A percentile compares a stretch with the other conserved stretches of the same genome.
These are phyloP conservation scores for Verticillium albo-atrum DNA, from an alignment of 2,329 filamentous ascomycete genomes.

Conservation along the genomic window DNA sequence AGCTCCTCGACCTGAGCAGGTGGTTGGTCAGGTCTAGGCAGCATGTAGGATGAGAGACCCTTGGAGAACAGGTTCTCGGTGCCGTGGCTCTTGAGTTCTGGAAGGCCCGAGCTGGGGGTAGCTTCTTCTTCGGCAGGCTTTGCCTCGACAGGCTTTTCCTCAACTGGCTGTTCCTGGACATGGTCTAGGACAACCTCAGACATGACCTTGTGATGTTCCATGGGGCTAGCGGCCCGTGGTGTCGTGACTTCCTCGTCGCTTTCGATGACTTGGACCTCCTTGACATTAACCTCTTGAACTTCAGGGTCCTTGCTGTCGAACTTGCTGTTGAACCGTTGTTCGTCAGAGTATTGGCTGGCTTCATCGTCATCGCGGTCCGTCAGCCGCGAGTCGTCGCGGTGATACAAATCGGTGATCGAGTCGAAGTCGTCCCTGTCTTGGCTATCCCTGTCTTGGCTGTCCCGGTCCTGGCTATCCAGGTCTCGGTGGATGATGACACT, in stretches of 20 bases:
- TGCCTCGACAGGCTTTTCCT: conserved; percentile 5
- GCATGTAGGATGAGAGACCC: conserved; percentile 42
- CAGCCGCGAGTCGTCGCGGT: conserved; percentile 42
- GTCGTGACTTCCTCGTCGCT: conserved; percentile 44
- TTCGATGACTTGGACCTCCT: conserved; percentile 7
- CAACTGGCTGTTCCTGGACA: conserved; percentile 11
- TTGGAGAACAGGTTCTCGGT: conserved; percentile 35
- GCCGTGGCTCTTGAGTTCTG: conserved; percentile 28
- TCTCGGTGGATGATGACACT: conserved; percentile 66
- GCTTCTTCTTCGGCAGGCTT: conserved; percentile 7
- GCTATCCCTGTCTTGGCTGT: conserved; percentile 45
- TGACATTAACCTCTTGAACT: conserved; percentile 3
- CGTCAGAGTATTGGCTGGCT: conserved; percentile 54
- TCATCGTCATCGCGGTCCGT: conserved; percentile 45
- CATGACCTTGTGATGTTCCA: conserved; percentile 7
- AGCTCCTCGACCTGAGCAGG: conserved; percentile 22
- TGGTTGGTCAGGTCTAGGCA: conserved; percentile 34
- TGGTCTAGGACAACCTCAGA: not conserved
- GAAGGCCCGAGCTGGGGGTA: conserved; percentile 19
- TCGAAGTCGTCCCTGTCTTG: conserved; percentile 49
- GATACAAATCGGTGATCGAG: conserved; percentile 63
- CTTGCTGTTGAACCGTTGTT: not conserved
- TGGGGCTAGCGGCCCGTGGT: conserved; percentile 41
- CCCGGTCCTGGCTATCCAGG: conserved; percentile 30
- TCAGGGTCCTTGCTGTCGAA: not conserved